Conservation (phyloP, 768 basidiomycete species). For the Leccinum subgranulosum region DNA sequence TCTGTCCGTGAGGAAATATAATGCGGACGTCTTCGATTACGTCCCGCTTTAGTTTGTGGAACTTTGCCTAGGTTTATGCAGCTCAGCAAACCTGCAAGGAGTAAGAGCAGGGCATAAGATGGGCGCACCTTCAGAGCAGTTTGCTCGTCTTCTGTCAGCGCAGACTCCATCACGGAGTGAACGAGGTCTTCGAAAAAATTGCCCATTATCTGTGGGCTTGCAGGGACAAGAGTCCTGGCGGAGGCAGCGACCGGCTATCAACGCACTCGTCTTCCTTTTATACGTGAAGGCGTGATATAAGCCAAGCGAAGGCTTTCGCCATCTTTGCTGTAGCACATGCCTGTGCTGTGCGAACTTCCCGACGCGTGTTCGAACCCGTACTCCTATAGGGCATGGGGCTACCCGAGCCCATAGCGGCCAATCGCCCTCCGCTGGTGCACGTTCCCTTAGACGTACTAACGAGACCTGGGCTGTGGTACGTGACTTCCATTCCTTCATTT, state of each 20-base stretch:
- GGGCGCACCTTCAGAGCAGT: constrained; percentile 21
- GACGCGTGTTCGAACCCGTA: not conserved
- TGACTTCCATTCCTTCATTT: not conserved
- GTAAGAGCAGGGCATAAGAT: not conserved
- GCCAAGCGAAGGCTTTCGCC: not conserved
- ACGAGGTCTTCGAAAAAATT: constrained; percentile 30
- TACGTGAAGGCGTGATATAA: not conserved
- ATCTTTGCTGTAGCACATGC: not conserved
- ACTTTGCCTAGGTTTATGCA: constrained; percentile 20
- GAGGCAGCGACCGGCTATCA: not conserved
- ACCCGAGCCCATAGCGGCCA: no score
- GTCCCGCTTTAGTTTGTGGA: constrained; percentile 27
- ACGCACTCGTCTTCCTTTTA: not conserved
- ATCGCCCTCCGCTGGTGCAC: not conserved
- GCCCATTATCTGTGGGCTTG: constrained; percentile 25
- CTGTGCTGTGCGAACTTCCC: not conserved
- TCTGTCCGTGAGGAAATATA: constrained; percentile 28
- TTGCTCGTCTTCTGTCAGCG: constrained; percentile 24
- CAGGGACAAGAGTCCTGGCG: not conserved
- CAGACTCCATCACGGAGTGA: constrained; percentile 18
- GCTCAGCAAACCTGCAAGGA: not conserved
- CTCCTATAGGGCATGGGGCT: not conserved
- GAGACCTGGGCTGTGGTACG: not conserved
- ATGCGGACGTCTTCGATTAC: constrained; percentile 28
- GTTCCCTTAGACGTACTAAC: not conserved